A percentile compares a stretch with the other conserved stretches of the same genome.
Conservation (phyloP, 2,329 filamentous ascomycete genomes). For the Xylariaceae sp. region DNA sequence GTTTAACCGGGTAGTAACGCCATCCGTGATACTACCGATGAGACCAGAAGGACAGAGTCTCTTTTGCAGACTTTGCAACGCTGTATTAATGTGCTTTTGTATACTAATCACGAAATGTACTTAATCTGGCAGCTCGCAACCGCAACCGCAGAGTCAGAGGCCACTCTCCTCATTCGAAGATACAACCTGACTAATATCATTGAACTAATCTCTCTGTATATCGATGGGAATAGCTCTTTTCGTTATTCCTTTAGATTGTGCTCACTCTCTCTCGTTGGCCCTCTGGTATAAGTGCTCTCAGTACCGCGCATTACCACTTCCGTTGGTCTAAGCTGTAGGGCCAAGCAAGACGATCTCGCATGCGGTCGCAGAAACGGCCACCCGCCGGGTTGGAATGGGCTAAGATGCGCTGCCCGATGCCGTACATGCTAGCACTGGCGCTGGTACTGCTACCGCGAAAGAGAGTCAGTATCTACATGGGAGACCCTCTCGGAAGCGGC, state of each 20-base stretch:
- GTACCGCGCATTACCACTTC: no score
- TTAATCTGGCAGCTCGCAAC: constrained; percentile 29
- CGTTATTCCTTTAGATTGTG: no score
- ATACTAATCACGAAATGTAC: constrained; percentile 28
- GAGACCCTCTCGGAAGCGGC: constrained; percentile 14
- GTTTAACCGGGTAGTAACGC: constrained; percentile 2
- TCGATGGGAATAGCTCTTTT: no score
- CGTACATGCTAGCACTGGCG: not conserved
- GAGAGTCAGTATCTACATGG: constrained; percentile 12
- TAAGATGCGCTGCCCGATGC: constrained; percentile 9
- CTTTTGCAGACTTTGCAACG: not conserved
- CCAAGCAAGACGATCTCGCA: constrained; percentile 24
- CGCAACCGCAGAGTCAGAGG: constrained; percentile 26
- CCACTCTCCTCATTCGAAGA: constrained; percentile 39
- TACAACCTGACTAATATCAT: constrained; percentile 21
- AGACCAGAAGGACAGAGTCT: constrained; percentile 17
- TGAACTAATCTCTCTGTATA: constrained; percentile 1
- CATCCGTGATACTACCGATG: constrained; percentile 6
- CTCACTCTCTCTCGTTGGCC: no score
- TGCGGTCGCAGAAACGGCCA: constrained; percentile 37
- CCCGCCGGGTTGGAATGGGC: constrained; percentile 17
- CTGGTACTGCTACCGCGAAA: not conserved
- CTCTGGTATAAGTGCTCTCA: no score
- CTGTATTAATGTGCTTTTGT: constrained; percentile 26
- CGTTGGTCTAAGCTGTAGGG: no score